Conservation (phyloP, 148 eudicot genomes). For the Rhododendron kiyosumense region DNA sequence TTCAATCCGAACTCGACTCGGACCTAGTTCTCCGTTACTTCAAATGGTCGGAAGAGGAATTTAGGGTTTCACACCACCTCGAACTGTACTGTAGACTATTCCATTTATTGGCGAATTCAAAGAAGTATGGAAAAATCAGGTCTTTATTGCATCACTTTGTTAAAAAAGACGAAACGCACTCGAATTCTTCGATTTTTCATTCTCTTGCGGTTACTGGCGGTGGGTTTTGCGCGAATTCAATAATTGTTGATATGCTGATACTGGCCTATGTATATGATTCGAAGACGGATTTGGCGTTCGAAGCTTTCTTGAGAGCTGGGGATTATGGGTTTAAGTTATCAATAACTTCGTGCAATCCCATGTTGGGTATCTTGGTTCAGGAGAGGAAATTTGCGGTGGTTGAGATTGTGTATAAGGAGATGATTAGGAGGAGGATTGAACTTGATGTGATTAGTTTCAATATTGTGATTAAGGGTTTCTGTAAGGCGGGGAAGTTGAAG, state of each 20-base stretch:
- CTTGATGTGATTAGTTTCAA: slow-evolving; percentile 57
- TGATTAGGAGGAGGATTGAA: slow-evolving; percentile 52
- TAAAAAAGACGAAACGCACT: slow-evolving; percentile 20
- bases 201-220: slow-evolving; percentile 24
- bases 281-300: slow-evolving; percentile 44
- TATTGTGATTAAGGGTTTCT: slow-evolving; percentile 52
- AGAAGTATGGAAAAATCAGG: slow-evolving; percentile 42
- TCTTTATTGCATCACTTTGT: slow-evolving; percentile 48
- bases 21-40: slow-evolving; percentile 31
- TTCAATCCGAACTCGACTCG: slow-evolving; percentile 25
- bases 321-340: slow-evolving; percentile 67
- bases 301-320: slow-evolving; percentile 61
- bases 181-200: slow-evolving; percentile 47
- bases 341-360: slow-evolving; percentile 43
- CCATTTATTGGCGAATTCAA: slow-evolving; percentile 30
- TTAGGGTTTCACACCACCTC: slow-evolving; percentile 31
- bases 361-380: slow-evolving; percentile 52
- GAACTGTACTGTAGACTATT: slow-evolving; percentile 34
- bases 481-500: slow-evolving; percentile 57
- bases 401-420: slow-evolving; percentile 54
- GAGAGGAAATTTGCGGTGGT: slow-evolving; percentile 30
- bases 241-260: slow-evolving; percentile 59
- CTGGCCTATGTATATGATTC: slow-evolving; percentile 34
- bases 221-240: slow-evolving; percentile 27
- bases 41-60: slow-evolving; percentile 43